phyloP scores from a whole-genome alignment of 2,329 filamentous ascomycete genomes.

The Cercospora sojina region DNA sequence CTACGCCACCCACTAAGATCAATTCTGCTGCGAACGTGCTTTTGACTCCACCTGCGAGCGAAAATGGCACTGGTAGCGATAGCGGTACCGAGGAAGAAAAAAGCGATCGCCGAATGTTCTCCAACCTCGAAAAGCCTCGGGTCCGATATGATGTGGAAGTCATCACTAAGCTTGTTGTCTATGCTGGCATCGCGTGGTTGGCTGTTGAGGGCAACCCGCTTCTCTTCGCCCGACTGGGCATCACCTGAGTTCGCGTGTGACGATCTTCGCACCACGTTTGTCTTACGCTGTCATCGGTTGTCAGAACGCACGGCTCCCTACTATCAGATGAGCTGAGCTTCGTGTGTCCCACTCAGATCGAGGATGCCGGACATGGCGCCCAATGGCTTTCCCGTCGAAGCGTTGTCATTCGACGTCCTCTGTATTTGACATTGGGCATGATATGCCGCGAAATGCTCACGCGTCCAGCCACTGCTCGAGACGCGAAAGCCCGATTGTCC shows the following conservation, averaged over 20 bases:
- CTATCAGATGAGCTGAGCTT: not conserved
- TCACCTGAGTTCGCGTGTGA: constrained; percentile 8
- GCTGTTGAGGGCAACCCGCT: constrained; percentile 73
- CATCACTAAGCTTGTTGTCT: constrained; percentile 93
- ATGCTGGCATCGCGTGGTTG: constrained; percentile 86
- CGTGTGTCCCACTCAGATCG: not conserved
- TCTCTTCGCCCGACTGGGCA: constrained; percentile 53
- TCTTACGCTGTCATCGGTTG: not conserved
- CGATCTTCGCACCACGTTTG: not conserved
- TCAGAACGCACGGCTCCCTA: not conserved
- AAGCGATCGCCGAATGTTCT: constrained; percentile 69
- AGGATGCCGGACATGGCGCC: not conserved
- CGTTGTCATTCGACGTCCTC: not conserved
- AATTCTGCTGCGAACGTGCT: constrained; percentile 36
- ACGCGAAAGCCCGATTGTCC: not conserved
- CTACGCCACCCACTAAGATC: constrained; percentile 36
- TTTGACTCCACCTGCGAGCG: constrained; percentile 37
- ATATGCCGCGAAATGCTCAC: not conserved
- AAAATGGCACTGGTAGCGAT: constrained; percentile 32
- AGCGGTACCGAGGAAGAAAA: constrained; percentile 39
- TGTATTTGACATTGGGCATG: not conserved
- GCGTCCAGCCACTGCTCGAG: not conserved
- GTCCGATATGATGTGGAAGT: constrained; percentile 98
- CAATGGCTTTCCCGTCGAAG: not conserved
- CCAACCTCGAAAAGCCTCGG: constrained; percentile 76